Percentiles rank a stretch among this genome's conserved stretches.
Evolutionary conservation across 108 stramenopile species (phyloP).

Genomic region (Cylindrotheca fusiformis): DNA sequence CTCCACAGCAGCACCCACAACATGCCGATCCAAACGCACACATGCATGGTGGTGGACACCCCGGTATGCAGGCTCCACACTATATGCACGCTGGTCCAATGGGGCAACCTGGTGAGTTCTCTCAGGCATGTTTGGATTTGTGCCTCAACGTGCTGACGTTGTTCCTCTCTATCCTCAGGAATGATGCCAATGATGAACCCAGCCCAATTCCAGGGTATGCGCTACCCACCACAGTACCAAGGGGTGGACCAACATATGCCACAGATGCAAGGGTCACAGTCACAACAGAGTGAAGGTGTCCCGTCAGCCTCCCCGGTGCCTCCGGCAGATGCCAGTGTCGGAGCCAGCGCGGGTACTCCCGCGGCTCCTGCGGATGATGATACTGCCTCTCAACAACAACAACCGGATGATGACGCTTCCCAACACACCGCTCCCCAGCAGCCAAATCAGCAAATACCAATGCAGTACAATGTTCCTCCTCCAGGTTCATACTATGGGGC

Average conservation of each 20-base stretch:
- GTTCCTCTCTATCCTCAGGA: conserved; percentile 24
- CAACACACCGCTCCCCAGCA: conserved; percentile 40
- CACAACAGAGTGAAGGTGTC: conserved; percentile 29
- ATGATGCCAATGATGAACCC: conserved; percentile 78
- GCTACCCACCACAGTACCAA: conserved; percentile 40
- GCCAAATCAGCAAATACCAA: conserved; percentile 35
- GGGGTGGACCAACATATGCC: conserved; percentile 45
- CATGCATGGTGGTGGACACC: conserved; percentile 31
- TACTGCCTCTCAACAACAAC: conserved; percentile 14
- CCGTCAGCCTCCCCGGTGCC: conserved; percentile 4
- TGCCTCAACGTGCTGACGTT: neutral
- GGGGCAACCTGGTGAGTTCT: conserved; percentile 41
- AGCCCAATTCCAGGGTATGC: conserved; percentile 55
- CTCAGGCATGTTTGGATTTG: neutral
- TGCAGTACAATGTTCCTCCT: conserved; percentile 41
- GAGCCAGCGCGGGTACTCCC: conserved; percentile 3
- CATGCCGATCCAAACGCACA: conserved; percentile 28
- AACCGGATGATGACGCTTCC: conserved; percentile 29
- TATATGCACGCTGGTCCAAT: conserved; percentile 36
- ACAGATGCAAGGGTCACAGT: conserved; percentile 38
- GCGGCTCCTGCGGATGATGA: conserved; percentile 4
- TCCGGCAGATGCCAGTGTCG: conserved; percentile 8
- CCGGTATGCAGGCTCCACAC: conserved; percentile 36
- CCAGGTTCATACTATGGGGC: conserved; percentile 44
- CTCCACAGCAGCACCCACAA: conserved; percentile 23